Evolutionary conservation across 2,329 filamentous ascomycete genomes (phyloP).

Genomic region (Xylaria sp.): DNA sequence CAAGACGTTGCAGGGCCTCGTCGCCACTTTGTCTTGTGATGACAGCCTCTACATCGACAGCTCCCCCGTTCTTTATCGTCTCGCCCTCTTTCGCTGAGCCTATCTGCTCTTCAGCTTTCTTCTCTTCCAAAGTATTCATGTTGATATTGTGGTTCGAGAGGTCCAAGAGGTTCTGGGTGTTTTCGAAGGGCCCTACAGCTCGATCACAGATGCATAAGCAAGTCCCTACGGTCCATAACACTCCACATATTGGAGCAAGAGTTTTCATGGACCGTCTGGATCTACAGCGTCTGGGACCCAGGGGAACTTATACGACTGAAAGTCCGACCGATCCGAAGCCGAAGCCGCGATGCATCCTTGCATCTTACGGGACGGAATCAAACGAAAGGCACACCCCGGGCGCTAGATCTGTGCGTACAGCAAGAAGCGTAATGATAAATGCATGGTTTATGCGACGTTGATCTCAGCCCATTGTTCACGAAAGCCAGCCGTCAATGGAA

Average conservation of each 20-base stretch:
- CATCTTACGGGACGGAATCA: not conserved
- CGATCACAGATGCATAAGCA: not conserved
- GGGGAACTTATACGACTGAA: conserved; percentile 1
- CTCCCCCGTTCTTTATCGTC: not conserved
- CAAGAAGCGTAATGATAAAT: not conserved
- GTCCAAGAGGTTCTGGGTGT: not conserved
- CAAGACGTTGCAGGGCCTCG: conserved; percentile 20
- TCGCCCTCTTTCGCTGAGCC: not conserved
- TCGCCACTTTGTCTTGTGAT: not conserved
- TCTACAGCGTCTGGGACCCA: not conserved
- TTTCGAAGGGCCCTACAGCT: not conserved
- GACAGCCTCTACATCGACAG: conserved; percentile 4
- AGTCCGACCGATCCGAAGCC: not conserved
- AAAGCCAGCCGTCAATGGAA: conserved; percentile 22
- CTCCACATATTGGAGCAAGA: not conserved
- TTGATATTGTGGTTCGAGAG: not conserved
- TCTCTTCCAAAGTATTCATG: conserved; percentile 15
- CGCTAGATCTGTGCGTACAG: not conserved
- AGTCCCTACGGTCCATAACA: too few relatives aligned
- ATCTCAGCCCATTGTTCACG: not conserved
- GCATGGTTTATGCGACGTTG: not conserved
- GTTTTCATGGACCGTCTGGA: not conserved
- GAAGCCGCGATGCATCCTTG: conserved; percentile 2
- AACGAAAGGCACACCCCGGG: not conserved
- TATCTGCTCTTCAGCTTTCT: not conserved